A percentile compares a stretch with the other conserved stretches of the same genome.
phyloP scores from a whole-genome alignment of 305 asterid genomes.

The Plantago coronopus region DNA sequence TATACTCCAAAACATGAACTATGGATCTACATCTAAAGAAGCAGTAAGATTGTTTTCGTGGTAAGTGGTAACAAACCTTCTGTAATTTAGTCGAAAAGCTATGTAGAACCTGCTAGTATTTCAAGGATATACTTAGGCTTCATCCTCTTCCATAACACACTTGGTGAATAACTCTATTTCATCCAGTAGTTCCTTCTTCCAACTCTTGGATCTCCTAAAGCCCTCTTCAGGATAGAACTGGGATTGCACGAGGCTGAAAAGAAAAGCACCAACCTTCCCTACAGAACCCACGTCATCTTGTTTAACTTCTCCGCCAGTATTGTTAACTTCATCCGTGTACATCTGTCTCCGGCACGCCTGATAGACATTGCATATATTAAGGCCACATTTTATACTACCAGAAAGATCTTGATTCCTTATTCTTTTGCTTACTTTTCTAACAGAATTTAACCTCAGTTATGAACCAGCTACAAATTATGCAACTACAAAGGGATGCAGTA shows the following conservation, averaged over 20 bases:
- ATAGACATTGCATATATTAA: constrained; percentile 18
- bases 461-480: not conserved
- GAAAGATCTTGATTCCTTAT: not conserved
- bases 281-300: constrained; percentile 24
- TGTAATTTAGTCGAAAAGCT: too few species aligned
- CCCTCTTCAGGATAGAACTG: constrained; percentile 25
- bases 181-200: constrained; percentile 41
- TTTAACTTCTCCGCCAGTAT: constrained; percentile 25
- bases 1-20: too few species aligned
- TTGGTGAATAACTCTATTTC: constrained; percentile 69
- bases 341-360: constrained; percentile 66
- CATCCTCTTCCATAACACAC: constrained; percentile 56
- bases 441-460: not conserved
- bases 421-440: not conserved
- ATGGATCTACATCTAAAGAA: too few species aligned
- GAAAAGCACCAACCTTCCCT: constrained; percentile 42
- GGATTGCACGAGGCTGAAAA: constrained; percentile 41
- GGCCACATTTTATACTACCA: not conserved
- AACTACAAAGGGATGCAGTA: not conserved
- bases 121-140: constrained; percentile 19
- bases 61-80: not conserved
- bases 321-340: constrained; percentile 45
- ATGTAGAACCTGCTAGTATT: not conserved
- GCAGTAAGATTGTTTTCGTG: constrained; percentile 11
- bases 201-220: constrained; percentile 25